These are phyloP conservation scores for Rickenella mellea DNA, from an alignment of 768 basidiomycete genomes.

Conservation along the genomic window DNA sequence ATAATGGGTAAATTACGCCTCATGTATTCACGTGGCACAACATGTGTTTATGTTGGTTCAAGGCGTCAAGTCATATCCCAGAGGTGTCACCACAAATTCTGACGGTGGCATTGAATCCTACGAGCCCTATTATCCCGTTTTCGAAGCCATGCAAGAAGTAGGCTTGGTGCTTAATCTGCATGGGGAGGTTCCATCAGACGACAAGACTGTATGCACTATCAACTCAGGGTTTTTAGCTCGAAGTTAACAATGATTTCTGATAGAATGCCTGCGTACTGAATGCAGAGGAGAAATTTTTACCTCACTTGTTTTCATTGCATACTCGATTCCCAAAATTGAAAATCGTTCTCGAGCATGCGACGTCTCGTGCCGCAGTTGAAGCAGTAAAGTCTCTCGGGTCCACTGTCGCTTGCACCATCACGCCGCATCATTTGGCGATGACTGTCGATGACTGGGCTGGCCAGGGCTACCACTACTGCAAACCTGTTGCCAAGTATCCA, in stretches of 20 bases:
- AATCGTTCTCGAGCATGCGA: constrained; percentile 96
- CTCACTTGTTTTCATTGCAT: constrained; percentile 78
- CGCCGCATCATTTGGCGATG: constrained; percentile 88
- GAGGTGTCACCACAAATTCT: constrained; percentile 96
- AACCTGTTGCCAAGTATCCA: constrained; percentile 95
- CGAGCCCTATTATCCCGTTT: constrained; percentile 85
- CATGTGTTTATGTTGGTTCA: background rate
- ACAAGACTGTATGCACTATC: constrained; percentile 33
- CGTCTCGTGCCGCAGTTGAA: constrained; percentile 84
- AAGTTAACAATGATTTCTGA: background rate
- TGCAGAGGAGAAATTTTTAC: constrained; percentile 83
- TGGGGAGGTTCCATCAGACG: constrained; percentile 92
- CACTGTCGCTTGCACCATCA: constrained; percentile 94
- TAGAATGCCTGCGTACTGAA: constrained; percentile 91
- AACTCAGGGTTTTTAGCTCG: background rate
- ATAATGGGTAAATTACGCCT: constrained; percentile 39
- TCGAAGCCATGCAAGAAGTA: constrained; percentile 87
- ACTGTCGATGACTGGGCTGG: constrained; percentile 97
- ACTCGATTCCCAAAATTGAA: constrained; percentile 77
- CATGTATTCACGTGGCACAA: background rate
- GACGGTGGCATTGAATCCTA: constrained; percentile 96
- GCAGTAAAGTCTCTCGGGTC: constrained; percentile 66
- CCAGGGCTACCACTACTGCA: constrained; percentile 93
- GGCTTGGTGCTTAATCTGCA: constrained; percentile 95
- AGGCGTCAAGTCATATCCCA: constrained; percentile 94